Evolutionary conservation across 1,284 basidiomycete genomes (phyloP), one percentile per base, ranked within the genome.

Genomic region (Pyrrhoderma lamaoense): DNA sequence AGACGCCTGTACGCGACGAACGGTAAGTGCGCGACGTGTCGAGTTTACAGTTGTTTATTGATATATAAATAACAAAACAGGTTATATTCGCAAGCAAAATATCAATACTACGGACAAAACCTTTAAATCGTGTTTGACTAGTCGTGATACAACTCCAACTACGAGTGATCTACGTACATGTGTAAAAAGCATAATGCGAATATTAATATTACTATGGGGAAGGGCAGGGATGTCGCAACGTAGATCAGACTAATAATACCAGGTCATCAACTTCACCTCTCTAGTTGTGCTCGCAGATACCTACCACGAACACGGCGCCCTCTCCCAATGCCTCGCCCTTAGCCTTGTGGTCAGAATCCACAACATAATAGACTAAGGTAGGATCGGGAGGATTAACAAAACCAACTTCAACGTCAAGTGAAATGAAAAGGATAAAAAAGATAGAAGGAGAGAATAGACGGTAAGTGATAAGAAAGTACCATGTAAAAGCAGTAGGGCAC

Each of bases 271-370:
- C 36, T 27, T 54, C 38, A 38, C 42, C 42, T 49, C n/a, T n/a
- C 34, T 45, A 54, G 22, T 25, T 42, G 52, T 54, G 52, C 48
- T 48, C 52, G 42, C 38, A 42, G 52, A 50, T 31, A 8, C 18
- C 2, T 18, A 27, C 53, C 49, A 48, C 44, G 49, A 65, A 69
- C 76, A 71, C 72, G 77, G 68, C 70, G 82, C 83, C 82, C 83
- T 86, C 84, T 86, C 79, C 70, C 69, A 70, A 70, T 73, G 68
- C 70, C 82, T 66, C 76, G 70, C 81, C 80, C 76, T 75, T 74
- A 49, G 58, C 60, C 59, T 59, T 54, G 52, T 59, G 56, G 56
- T 40, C 14, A 48, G 19, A 25, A 52, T 38, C n/a, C 42, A 52
- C 56, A 59, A 56, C 60, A 58, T 57, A 58, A 60, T 58, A 22